phyloP scores from a whole-genome alignment of 2,329 filamentous ascomycete genomes.

The Chlorencoelia australis region DNA sequence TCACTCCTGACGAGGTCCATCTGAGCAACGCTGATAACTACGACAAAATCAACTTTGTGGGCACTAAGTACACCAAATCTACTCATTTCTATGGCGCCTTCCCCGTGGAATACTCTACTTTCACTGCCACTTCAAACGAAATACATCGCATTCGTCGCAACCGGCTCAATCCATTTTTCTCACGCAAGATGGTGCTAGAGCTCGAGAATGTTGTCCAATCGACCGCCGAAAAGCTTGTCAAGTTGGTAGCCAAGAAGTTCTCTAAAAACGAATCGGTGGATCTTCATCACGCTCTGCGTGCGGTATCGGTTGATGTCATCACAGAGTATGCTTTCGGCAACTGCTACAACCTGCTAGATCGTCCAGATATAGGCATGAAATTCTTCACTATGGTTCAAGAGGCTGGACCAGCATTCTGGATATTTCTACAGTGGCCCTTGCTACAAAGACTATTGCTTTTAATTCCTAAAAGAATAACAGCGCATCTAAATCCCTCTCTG shows the following conservation, averaged over 20 bases:
- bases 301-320: conserved; percentile 24
- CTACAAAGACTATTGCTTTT: conserved; percentile 11
- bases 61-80: conserved; percentile 14
- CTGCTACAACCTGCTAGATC: conserved; percentile 24
- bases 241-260: conserved; percentile 8
- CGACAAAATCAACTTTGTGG: conserved; percentile 16
- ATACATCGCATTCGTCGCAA: conserved; percentile 8
- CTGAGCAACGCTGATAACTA: conserved; percentile 24
- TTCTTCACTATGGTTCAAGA: conserved; percentile 22
- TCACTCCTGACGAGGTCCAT: conserved; percentile 24
- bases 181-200: conserved; percentile 20
- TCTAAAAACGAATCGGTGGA: conserved; percentile 13
- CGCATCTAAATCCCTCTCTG: background rate
- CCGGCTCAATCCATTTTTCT: conserved; percentile 24
- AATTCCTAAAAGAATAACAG: conserved; percentile 3
- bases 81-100: conserved; percentile 12
- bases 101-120: conserved; percentile 5
- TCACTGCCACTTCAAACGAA: conserved; percentile 14
- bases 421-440: conserved; percentile 14
- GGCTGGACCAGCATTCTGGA: conserved; percentile 10
- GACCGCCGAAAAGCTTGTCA: conserved; percentile 17
- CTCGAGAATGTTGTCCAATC: conserved; percentile 22
- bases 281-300: conserved; percentile 21
- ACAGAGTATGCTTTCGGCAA: conserved; percentile 26
- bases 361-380: conserved; percentile 15